Evolutionary conservation across 805 yeast genomes (phyloP).

Genomic region (Saccharomycopsis synnaedendra): DNA sequence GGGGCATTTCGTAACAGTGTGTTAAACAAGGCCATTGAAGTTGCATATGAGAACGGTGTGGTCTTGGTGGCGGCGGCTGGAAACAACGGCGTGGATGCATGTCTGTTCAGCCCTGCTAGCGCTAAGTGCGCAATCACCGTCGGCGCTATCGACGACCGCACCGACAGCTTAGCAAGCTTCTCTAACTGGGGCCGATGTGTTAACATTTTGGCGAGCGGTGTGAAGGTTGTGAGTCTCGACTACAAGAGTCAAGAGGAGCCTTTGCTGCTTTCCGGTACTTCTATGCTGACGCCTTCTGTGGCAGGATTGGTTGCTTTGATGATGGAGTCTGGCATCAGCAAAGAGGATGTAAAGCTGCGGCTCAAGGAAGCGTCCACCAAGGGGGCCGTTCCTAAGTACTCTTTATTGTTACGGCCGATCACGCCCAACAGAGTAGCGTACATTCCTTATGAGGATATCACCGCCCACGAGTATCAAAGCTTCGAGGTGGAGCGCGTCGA

Average conservation of each 20-base stretch:
- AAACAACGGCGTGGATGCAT: conserved; percentile 66
- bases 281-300: conserved; percentile 74
- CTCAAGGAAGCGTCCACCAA: conserved; percentile 36
- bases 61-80: conserved; percentile 82
- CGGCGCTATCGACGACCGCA: conserved; percentile 76
- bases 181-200: conserved; percentile 95
- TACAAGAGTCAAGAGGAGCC: conserved; percentile 20
- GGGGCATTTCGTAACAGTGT: conserved; percentile 63
- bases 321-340: conserved; percentile 38
- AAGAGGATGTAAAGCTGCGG: conserved; percentile 29
- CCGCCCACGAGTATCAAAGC: too few species aligned
- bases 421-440: conserved; percentile 51
- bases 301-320: conserved; percentile 52
- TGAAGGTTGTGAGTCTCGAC: conserved; percentile 30
- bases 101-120: conserved; percentile 79
- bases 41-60: conserved; percentile 64
- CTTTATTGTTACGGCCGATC: conserved; percentile 33
- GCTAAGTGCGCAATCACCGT: conserved; percentile 64
- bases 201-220: conserved; percentile 78
- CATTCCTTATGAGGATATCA: background rate
- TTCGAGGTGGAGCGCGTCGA: too few species aligned
- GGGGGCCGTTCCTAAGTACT: conserved; percentile 35
- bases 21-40: conserved; percentile 64
- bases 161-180: conserved; percentile 61
- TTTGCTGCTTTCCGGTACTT: conserved; percentile 52